phyloP scores from a whole-genome alignment of 2,329 filamentous ascomycete genomes.

The Harringtonia aguacate region DNA sequence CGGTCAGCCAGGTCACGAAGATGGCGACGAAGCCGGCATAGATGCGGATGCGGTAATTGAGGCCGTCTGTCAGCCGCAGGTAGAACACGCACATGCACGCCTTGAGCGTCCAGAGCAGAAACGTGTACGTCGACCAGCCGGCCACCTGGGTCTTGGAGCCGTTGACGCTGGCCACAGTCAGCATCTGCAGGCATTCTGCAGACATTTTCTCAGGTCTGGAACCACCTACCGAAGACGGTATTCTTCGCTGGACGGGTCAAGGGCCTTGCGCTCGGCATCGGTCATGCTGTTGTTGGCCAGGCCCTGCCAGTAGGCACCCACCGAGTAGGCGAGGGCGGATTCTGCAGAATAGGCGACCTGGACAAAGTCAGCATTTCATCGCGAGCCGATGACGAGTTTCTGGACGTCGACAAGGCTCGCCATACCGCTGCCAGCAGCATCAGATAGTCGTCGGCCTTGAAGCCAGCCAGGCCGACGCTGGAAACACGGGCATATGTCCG shows the following conservation, averaged over 20 bases:
- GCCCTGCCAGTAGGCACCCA: slow-evolving; percentile 17
- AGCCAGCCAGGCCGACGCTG: slow-evolving; percentile 34
- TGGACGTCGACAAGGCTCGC: slow-evolving; percentile 1
- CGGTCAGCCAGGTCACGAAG: slow-evolving; percentile 19
- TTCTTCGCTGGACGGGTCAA: slow-evolving; percentile 18
- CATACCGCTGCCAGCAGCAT: slow-evolving; percentile 43
- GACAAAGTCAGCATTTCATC: too few species aligned
- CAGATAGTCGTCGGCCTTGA: slow-evolving; percentile 48
- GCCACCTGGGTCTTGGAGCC: slow-evolving; percentile 25
- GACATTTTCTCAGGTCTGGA: background rate
- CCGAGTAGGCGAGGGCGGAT: slow-evolving; percentile 18
- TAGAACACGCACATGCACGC: slow-evolving; percentile 20
- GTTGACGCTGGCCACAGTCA: slow-evolving; percentile 17
- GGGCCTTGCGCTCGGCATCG: slow-evolving; percentile 15
- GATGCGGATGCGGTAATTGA: slow-evolving; percentile 18
- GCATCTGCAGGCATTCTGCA: too few species aligned
- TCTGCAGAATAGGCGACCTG: slow-evolving; percentile 13
- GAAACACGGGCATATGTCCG: slow-evolving; percentile 38
- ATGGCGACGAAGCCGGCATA: slow-evolving; percentile 23
- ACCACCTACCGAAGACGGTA: slow-evolving; percentile 15
- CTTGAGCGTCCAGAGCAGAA: slow-evolving; percentile 17
- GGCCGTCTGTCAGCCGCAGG: slow-evolving; percentile 19
- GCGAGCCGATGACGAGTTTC: too few species aligned
- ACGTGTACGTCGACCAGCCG: slow-evolving; percentile 17
- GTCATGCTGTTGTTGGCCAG: slow-evolving; percentile 24